Base-by-base conservation (phyloP, 305 asterid species). In the Lippia alba region DNA sequence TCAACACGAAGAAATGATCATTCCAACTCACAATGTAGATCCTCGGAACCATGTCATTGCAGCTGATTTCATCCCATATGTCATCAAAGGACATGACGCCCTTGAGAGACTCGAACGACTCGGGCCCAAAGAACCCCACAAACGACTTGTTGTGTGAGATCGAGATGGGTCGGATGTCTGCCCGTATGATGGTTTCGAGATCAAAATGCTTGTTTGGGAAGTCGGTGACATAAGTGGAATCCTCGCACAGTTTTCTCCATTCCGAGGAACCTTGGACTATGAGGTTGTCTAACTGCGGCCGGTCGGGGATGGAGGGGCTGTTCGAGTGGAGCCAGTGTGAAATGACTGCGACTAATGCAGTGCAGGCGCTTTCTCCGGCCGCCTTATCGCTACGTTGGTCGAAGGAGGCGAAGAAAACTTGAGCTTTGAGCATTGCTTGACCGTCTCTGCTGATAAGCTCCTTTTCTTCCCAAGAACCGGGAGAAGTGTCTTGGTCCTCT, bases 191-290 rank as follows among this genome's bases (percentile, higher is more conserved):
- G 16, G 96, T 90, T 63, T 90, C 94, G 1, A 90, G 94, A 71
- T 90, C 92, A 5, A 90, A 90, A 77, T 90, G 96, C 56, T 80
- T 83, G 86, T 90, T 70, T n/a, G 96, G 92, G 71, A 87, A 90
- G 58, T 78, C 73, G 7, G 71, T 73, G 5, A 72, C 79, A 50
- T 80, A 66, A 18, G 71, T 51, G 7, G 45, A 82, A 19, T 80
- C 79, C 39, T 80, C 72, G 12, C 96, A 90, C 8, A 87, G 78
- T 32, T 80, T 90, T 60, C 92, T 72, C 94, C 96, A 90, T 74
- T 86, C 94, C 0, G 89, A 66, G 16, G 94, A 90, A 17, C 96
- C 94, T 56, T 81, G 71, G 11, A 81, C 46, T 66, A 90, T 90
- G 76, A 90, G 92, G 74, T 59, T 20, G 56, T 90, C 82, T 40